Conservation (phyloP, 1,139 yeast genomes). For the Yamadazyma trypodendri region DNA sequence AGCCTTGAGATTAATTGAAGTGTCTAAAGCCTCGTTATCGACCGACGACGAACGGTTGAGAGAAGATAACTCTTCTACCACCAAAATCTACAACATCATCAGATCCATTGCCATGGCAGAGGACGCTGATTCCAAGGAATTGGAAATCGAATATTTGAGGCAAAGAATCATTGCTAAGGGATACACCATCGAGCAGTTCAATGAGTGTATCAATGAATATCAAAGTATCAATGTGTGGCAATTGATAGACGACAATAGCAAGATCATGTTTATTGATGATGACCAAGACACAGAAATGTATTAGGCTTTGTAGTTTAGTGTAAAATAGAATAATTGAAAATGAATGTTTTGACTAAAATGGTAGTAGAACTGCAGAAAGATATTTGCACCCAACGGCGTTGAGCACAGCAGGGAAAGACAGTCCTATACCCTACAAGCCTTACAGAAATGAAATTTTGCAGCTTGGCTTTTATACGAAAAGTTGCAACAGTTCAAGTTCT, state of each 20-base stretch:
- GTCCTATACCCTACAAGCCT: too few relatives aligned
- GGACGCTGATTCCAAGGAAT: constrained; percentile 39
- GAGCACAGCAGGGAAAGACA: too few relatives aligned
- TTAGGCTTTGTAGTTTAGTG: not conserved
- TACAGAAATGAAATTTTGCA: too few relatives aligned
- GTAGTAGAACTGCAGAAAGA: too few relatives aligned
- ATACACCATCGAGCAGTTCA: constrained; percentile 75
- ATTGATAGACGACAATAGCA: constrained; percentile 63
- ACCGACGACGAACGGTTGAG: constrained; percentile 47
- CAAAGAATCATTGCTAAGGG: constrained; percentile 82
- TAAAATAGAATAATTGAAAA: not conserved
- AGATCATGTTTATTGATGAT: constrained; percentile 41
- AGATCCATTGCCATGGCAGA: constrained; percentile 51
- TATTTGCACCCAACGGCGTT: too few relatives aligned
- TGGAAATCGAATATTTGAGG: constrained; percentile 60
- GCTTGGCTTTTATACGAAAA: too few relatives aligned
- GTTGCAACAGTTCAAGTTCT: too few relatives aligned
- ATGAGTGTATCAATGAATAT: constrained; percentile 74
- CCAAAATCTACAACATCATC: constrained; percentile 63
- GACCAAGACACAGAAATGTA: constrained; percentile 10
- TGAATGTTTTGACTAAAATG: too few relatives aligned
- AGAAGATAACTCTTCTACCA: constrained; percentile 53
- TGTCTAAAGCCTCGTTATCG: constrained; percentile 78
- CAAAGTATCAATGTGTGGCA: constrained; percentile 76
- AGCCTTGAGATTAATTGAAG: constrained; percentile 82